A percentile compares a stretch with the other conserved stretches of the same genome.
phyloP scores from a whole-genome alignment of 1,284 basidiomycete genomes.

The Taiwanofungus camphoratus region DNA sequence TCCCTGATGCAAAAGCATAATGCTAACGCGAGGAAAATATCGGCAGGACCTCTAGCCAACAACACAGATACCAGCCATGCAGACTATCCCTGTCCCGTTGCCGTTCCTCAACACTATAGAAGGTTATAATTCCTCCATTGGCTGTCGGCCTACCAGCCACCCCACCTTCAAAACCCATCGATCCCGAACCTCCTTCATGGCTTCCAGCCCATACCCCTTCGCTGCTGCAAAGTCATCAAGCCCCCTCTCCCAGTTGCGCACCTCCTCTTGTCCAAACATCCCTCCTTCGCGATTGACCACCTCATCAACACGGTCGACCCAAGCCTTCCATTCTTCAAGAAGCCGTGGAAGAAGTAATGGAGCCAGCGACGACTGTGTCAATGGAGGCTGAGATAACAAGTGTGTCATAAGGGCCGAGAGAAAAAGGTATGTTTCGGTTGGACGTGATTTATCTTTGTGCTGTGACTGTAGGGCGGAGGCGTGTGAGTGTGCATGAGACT shows the following conservation, averaged over 20 bases:
- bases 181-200: constrained; percentile 58
- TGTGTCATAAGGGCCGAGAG: constrained; percentile 64
- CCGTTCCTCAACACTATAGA: too few relatives aligned
- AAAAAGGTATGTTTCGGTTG: constrained; percentile 67
- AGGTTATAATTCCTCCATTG: constrained; percentile 41
- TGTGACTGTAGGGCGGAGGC: constrained; percentile 39
- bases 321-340: constrained; percentile 66
- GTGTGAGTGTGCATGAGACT: constrained; percentile 28
- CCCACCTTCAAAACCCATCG: constrained; percentile 68
- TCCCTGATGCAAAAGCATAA: too few relatives aligned
- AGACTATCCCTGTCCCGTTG: too few relatives aligned
- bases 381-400: constrained; percentile 56
- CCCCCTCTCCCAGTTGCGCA: constrained; percentile 58
- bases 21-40: too few relatives aligned
- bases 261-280: constrained; percentile 72
- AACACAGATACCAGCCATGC: too few relatives aligned
- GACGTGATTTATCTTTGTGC: constrained; percentile 59
- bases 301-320: constrained; percentile 65
- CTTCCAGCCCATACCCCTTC: constrained; percentile 41
- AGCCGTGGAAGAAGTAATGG: constrained; percentile 57
- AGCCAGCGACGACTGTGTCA: constrained; percentile 53
- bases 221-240: constrained; percentile 59
- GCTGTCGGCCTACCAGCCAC: constrained; percentile 65
- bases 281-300: constrained; percentile 66
- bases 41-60: too few relatives aligned